phyloP scores from a whole-genome alignment of 768 basidiomycete genomes.

The Amanita muscaria region DNA sequence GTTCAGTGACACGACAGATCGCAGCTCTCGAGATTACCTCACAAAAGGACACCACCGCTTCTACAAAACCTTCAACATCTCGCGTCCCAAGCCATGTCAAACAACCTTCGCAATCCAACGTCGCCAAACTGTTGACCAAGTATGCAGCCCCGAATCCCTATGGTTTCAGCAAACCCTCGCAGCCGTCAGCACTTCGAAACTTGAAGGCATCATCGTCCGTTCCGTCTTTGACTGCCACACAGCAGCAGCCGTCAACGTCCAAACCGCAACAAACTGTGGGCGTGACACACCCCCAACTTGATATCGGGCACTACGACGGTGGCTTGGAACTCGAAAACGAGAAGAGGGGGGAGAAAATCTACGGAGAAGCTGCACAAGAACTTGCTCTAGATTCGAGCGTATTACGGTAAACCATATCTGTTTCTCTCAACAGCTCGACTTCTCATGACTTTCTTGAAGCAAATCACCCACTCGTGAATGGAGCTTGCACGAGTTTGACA shows the following conservation, averaged over 20 bases:
- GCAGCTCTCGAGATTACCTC: conserved; percentile 55
- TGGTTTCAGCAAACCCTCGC: conserved; percentile 23
- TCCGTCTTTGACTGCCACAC: conserved; percentile 9
- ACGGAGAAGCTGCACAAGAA: conserved; percentile 70
- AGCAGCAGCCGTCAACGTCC: too few species aligned
- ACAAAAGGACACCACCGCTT: conserved; percentile 32
- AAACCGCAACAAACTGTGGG: conserved; percentile 14
- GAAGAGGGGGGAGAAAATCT: conserved; percentile 64
- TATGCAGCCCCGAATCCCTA: conserved; percentile 58
- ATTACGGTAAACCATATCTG: conserved; percentile 40
- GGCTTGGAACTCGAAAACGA: conserved; percentile 88
- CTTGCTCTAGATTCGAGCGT: conserved; percentile 81
- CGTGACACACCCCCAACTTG: conserved; percentile 34
- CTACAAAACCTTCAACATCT: conserved; percentile 19
- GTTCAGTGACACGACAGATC: conserved; percentile 60
- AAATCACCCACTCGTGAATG: conserved; percentile 74
- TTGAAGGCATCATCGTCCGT: conserved; percentile 18
- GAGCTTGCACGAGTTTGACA: conserved; percentile 81
- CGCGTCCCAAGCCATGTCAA: conserved; percentile 34
- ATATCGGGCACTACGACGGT: conserved; percentile 93
- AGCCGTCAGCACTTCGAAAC: conserved; percentile 38
- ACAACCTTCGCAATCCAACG: conserved; percentile 49
- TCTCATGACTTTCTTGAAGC: conserved; percentile 24
- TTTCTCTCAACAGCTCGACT: neutral
- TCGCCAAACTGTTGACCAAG: conserved; percentile 67